phyloP scores from a whole-genome alignment of 768 basidiomycete genomes.

The Jaapia argillacea region DNA sequence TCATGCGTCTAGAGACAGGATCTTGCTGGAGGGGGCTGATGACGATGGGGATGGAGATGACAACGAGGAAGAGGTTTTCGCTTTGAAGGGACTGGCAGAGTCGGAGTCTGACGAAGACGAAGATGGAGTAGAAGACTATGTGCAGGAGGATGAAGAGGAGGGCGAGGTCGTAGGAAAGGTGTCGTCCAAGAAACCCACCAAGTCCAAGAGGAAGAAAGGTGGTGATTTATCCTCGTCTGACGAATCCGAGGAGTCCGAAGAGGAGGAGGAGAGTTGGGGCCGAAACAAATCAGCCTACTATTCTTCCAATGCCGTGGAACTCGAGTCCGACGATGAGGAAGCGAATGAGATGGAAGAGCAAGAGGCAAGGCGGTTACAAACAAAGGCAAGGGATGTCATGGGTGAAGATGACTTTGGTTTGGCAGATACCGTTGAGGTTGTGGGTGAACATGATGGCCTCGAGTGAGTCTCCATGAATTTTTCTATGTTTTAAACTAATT shows the following conservation, averaged over 20 bases:
- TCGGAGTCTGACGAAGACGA: conserved; percentile 18
- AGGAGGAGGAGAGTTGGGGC: conserved; percentile 75
- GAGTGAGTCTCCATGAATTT: conserved; percentile 3
- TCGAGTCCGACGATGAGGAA: conserved; percentile 86
- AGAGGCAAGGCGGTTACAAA: conserved; percentile 74
- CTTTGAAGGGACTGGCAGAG: conserved; percentile 45
- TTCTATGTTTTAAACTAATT: neutral
- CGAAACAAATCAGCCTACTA: conserved; percentile 74
- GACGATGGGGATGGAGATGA: conserved; percentile 39
- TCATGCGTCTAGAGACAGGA: conserved; percentile 64
- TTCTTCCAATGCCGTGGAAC: conserved; percentile 69
- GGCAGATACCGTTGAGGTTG: conserved; percentile 40
- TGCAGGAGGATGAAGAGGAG: conserved; percentile 37
- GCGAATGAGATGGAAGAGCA: conserved; percentile 81
- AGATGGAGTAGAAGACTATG: no score
- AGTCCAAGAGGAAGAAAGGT: conserved; percentile 7
- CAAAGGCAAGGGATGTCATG: conserved; percentile 62
- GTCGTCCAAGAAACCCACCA: conserved; percentile 17
- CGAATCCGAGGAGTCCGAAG: conserved; percentile 17
- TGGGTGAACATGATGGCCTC: conserved; percentile 14
- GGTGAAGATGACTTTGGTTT: conserved; percentile 80
- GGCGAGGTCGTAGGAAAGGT: conserved; percentile 24
- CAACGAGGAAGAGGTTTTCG: conserved; percentile 79
- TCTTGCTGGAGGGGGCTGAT: conserved; percentile 60
- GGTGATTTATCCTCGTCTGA: conserved; percentile 4